Conservation (phyloP, 2,329 filamentous ascomycete species). For the Aspergillus terreus region DNA sequence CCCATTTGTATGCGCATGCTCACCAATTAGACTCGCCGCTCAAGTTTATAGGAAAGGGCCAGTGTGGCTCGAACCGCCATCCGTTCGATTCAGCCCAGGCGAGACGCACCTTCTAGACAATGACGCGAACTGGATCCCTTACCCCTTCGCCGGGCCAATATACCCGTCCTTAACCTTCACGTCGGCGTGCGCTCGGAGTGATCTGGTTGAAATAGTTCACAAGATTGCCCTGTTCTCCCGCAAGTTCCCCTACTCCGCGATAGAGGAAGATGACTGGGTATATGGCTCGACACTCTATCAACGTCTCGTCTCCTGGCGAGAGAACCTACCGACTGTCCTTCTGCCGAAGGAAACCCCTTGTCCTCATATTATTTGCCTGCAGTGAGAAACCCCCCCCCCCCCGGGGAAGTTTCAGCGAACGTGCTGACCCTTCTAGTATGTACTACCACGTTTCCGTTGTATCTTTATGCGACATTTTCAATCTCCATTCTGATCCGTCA, state of each 20-base stretch:
- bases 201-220: slow-evolving; percentile 14
- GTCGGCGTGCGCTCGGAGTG: slow-evolving; percentile 8
- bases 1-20: neutral
- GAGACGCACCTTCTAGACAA: slow-evolving; percentile 16
- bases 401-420: neutral
- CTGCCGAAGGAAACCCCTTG: slow-evolving; percentile 13
- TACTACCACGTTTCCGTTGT: slow-evolving; percentile 19
- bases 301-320: slow-evolving; percentile 11
- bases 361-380: slow-evolving; percentile 17
- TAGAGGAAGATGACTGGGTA: slow-evolving; percentile 9
- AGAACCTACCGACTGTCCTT: slow-evolving; percentile 9
- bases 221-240: slow-evolving; percentile 12
- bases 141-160: slow-evolving; percentile 12
- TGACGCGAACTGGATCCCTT: slow-evolving; percentile 12
- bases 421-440: slow-evolving; percentile 9
- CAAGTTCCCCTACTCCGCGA: slow-evolving; percentile 5
- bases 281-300: slow-evolving; percentile 11
- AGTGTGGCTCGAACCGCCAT: slow-evolving; percentile 15
- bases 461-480: slow-evolving; percentile 13
- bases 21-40: slow-evolving; percentile 13
- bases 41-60: slow-evolving; percentile 20
- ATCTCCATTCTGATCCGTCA: slow-evolving; percentile 4
- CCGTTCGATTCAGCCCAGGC: slow-evolving; percentile 11
- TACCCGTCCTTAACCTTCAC: slow-evolving; percentile 12
- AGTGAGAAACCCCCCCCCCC: slow-evolving; percentile 11